phyloP scores from a whole-genome alignment of 768 basidiomycete species.

The Kwoniella newhampshirensis region DNA sequence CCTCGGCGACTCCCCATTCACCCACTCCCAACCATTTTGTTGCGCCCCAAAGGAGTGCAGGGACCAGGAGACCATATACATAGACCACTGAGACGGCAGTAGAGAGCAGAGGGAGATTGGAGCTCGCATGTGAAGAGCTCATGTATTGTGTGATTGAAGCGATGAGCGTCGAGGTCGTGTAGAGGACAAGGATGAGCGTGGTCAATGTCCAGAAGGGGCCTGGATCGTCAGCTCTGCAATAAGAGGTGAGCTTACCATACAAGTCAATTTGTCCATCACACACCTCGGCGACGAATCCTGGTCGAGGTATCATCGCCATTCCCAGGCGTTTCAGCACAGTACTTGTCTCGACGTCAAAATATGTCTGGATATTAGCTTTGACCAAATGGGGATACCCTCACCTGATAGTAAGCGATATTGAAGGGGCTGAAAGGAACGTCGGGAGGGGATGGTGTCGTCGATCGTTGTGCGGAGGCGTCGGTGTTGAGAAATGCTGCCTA shows the following conservation, averaged over 20 bases:
- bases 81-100: constrained; percentile 77
- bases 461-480: constrained; percentile 20
- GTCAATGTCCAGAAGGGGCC: constrained; percentile 98
- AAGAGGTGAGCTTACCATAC: constrained; percentile 43
- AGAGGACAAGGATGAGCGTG: constrained; percentile 87
- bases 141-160: constrained; percentile 85
- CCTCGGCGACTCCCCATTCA: constrained; percentile 83
- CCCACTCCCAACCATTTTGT: constrained; percentile 82
- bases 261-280: constrained; percentile 52
- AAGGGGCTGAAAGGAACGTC: constrained; percentile 47
- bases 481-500: constrained; percentile 18
- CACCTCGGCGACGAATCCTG: constrained; percentile 46
- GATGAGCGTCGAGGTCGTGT: constrained; percentile 88
- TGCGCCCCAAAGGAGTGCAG: constrained; percentile 77
- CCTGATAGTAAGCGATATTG: constrained; percentile 52
- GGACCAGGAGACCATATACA: constrained; percentile 77
- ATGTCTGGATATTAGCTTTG: constrained; percentile 20
- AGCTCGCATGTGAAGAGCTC: constrained; percentile 54
- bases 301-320: constrained; percentile 44
- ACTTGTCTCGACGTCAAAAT: constrained; percentile 51
- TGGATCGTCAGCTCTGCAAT: constrained; percentile 53
- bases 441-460: constrained; percentile 21
- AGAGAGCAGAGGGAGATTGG: constrained; percentile 76
- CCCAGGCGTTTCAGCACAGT: constrained; percentile 42
- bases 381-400: constrained; percentile 2